Evolutionary conservation across 805 yeast genomes (phyloP).

Genomic region (Candida ficus): DNA sequence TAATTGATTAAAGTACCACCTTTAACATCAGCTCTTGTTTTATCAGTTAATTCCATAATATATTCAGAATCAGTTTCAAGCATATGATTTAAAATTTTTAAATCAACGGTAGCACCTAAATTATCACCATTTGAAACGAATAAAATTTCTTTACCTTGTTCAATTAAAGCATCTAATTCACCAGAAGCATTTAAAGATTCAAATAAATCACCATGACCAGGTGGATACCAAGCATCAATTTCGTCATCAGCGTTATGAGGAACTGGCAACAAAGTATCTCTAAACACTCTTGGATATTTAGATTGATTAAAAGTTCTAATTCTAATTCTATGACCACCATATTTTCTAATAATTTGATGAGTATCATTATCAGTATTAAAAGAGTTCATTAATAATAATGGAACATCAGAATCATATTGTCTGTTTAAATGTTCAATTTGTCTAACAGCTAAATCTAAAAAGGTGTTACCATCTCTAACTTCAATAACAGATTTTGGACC

Average conservation of each 20-base stretch:
- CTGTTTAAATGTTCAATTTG: conserved; percentile 95
- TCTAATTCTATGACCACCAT: conserved; percentile 92
- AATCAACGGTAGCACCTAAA: conserved; percentile 96
- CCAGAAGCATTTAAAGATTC: conserved; percentile 88
- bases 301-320: conserved; percentile 97
- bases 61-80: conserved; percentile 87
- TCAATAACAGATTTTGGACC: conserved; percentile 98
- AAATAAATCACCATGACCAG: conserved; percentile 99
- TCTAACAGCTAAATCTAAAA: conserved; percentile 90
- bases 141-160: conserved; percentile 89
- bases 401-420: conserved; percentile 87
- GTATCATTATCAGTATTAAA: conserved; percentile 97
- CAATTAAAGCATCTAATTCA: conserved; percentile 81
- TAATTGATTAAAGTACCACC: conserved; percentile 98
- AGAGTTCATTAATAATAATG: conserved; percentile 95
- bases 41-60: conserved; percentile 97
- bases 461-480: conserved; percentile 97
- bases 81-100: conserved; percentile 88
- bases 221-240: conserved; percentile 94
- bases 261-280: conserved; percentile 94
- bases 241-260: conserved; percentile 71
- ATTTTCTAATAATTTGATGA: conserved; percentile 90
- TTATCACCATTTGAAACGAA: conserved; percentile 98
- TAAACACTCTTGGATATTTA: conserved; percentile 92
- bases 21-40: conserved; percentile 98